Base-by-base conservation (phyloP, 139 green algal genomes). In the Tetradesmus obliquus region DNA sequence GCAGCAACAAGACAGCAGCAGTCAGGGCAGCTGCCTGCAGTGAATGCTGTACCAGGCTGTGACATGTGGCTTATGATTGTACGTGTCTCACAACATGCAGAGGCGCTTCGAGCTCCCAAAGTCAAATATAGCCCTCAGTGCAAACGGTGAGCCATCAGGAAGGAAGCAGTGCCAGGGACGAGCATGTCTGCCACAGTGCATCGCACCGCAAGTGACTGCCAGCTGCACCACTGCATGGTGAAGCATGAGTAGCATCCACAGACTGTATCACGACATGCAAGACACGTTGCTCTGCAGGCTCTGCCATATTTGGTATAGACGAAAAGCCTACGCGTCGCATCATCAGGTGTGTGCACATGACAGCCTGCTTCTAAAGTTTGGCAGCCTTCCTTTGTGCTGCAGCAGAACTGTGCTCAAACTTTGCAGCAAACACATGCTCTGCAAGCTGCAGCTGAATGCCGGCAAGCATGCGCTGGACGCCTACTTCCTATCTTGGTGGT, bases 331-430 rank as follows among this genome's bases (percentile, higher is more conserved):
- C 58, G 13, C 69, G 84, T 15, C 84, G 84, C 84, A 88, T 88
- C 22, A 88, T 88, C 84, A 88, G 84, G 84, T 88, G 54, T 83
- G 66, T 15, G 19, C 66, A 76, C 19, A 76, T 19, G 19, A 76
- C 66, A 76, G 66, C 66, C 32, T 45, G 32, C 32, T 45, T 45
- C 32, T 45, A 45, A 45, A 45, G 32, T 45, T 45, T 45, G 32
- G 32, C 32, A 45, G 32, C 32, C 32, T 45, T 45, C 32, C 32
- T 45, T 45, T 45, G 32, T 45, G 32, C 32, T 45, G 32, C 32
- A 45, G 32, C 32, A 45, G 32, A 45, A 45, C 32, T 45, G 32
- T 45, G 32, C 32, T 45, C 32, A 45, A 76, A 19, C 66, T 15
- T 76, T 19, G 19, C 15, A 19, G 15, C 66, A 15, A 76, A 76